Evolutionary conservation across 2,329 filamentous ascomycete genomes (phyloP), one percentile per base, ranked within the genome.

Genomic region (Monosporascus sp.): DNA sequence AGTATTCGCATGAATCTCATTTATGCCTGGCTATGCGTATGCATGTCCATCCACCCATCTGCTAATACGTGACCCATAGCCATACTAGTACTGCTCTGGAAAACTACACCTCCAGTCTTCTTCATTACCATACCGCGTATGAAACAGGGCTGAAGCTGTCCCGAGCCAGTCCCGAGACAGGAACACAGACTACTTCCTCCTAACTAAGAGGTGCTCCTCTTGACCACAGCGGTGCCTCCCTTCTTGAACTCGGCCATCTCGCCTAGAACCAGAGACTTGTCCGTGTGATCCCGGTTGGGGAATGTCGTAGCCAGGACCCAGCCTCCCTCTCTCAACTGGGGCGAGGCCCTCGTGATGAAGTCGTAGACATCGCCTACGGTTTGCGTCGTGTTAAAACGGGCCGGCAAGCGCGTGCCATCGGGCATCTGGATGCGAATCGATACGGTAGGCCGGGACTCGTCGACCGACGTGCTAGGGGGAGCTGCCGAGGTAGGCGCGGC

Each of bases 251-350:
- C 84, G 26, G 77, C 58, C 70, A 86, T 76, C 22, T 87, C 82
- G 6, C 81, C 80, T 27, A 87, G 66, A 1, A 79, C 75, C 49
- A 81, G 63, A 8, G 67, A 70, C 69, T 85, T 86, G 63, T 94
- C 88, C 2, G 79, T 85, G 58, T 93, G 81, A 51, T 93, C 87
- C 72, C 90, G 91, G 65, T 84, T 90, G 5, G 89, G 89, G 70
- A 94, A 94, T 0, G 89, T 93, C 0, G 89, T 94, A 58, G 87
- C 88, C 44, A 95, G 74, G 3, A 89, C 86, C 78, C 87, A 94
- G 4, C 78, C 63, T n/a, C 89, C 79, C 40, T 71, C 66, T 31
- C 74, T 73, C 49, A 81, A 79, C 7, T 78, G 78, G 0, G 84
- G 68, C 26, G 81, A 85, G 0, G 88, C 80, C n/a, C 79, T 77